Base-by-base conservation (phyloP, 495 filamentous ascomycete species). In the Daldinia concentrica region DNA sequence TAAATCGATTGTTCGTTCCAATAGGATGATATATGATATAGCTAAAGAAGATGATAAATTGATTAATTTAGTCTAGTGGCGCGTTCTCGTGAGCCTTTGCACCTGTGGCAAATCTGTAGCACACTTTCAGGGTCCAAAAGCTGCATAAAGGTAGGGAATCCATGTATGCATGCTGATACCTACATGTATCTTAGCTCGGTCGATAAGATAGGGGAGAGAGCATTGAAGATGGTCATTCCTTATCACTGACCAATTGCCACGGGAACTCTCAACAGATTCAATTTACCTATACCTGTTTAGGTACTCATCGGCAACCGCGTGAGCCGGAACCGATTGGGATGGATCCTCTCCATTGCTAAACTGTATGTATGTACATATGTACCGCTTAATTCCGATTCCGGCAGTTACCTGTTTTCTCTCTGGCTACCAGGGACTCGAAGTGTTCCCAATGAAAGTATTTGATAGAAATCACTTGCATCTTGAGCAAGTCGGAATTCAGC, bases 231-330 rank as follows among this genome's bases (percentile, higher is more conserved):
- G 64, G 58, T 55, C 58, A 29, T 24, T 57, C 43, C 59, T 72
- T 72, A 72, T 72, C 69, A 41, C 34, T 61, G 30, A 56, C 69
- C 69, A 72, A 72, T 72, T 72, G 64, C 36, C 56, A 61, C 55
- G 15, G 56, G 22, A 24, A 61, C 64, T 60, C 64, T 60, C 64
- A 72, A 72, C 64, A 64, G 52, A 61, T 60, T 61, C 55, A 50
- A 60, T 36, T 17, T 37, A n/a, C 24, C 69, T 68, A 72, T 43
- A n/a, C 69, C 54, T 56, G 36, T 72, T 72, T 72, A 64, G 69
- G 69, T 68, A 30, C n/a, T 72, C 64, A 72, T 72, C 69, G 54
- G 55, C 69, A 72, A 64, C 69, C 64, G 69, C 69, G 69, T 72
- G 69, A 60, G 62, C 69, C 69, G 69, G 64, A 72, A 68, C 64